A percentile compares a stretch with the other conserved stretches of the same genome.
Conservation (phyloP, 148 eudicot genomes). For the Fagopyrum homotropicum region DNA sequence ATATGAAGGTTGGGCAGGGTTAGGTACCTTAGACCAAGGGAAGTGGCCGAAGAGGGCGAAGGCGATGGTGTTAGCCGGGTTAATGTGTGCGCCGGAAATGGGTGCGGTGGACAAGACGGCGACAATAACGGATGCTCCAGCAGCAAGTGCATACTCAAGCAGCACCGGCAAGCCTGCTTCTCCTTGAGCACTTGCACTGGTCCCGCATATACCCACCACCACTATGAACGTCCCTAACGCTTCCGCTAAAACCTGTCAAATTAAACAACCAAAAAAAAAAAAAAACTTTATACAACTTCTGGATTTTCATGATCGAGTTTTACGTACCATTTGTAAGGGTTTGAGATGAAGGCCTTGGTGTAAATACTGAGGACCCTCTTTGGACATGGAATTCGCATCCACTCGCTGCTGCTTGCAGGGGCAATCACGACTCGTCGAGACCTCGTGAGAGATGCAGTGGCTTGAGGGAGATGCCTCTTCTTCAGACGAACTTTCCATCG, state of each 20-base stretch:
- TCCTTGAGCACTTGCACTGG: constrained; percentile 45
- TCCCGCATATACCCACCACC: constrained; percentile 40
- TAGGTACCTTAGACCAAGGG: constrained; percentile 83
- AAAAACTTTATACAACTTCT: no score
- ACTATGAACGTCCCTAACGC: constrained; percentile 6
- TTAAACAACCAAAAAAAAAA: not conserved
- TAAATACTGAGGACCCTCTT: not conserved
- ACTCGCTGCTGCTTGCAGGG: not conserved
- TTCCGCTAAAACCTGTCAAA: constrained; percentile 1
- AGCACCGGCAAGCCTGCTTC: constrained; percentile 40
- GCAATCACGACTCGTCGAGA: not conserved
- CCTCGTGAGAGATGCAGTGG: not conserved
- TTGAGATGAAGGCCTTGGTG: constrained; percentile 6
- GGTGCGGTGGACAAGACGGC: constrained; percentile 50
- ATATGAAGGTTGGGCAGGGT: no score
- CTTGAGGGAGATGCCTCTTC: not conserved
- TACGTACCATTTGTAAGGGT: not conserved
- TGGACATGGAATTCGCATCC: not conserved
- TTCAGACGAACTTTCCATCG: not conserved
- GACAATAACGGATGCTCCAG: constrained; percentile 47
- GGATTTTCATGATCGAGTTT: no score
- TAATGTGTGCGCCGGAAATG: constrained; percentile 87
- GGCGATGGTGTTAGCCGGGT: constrained; percentile 81
- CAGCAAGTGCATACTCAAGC: constrained; percentile 61
- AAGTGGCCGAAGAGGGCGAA: constrained; percentile 71